Evolutionary conservation across 371 early-diverging fungal genomes (phyloP), one percentile per base, ranked within the genome.

Genomic region (Phascolomyces articulosus): DNA sequence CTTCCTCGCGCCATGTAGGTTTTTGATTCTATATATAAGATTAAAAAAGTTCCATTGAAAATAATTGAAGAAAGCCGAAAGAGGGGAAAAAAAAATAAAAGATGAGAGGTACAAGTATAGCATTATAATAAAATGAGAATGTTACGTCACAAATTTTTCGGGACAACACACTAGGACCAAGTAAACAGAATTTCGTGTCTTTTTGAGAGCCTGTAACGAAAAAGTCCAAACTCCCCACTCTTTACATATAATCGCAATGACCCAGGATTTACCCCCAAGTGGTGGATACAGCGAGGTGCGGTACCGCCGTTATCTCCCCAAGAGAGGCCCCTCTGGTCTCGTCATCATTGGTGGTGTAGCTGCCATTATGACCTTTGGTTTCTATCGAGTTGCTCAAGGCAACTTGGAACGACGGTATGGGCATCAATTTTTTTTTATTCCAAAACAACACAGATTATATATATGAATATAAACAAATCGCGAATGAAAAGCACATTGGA

Each of bases 251-350:
- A 31, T 65, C 28, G 55, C 63, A 63, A 62, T 59, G 31, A 63
- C 68, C 51, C 93, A 93, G 84, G 93, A 93, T 66, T 69, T 90
- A 72, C 91, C 92, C 51, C 91, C 90, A 55, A 75, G 82, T 40
- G 90, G 90, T 67, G 93, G 92, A 29, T 93, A 84, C 77, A 74
- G 88, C 49, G 79, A 87, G 69, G 73, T 98, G 69, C 80, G 84
- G 64, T 97, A 95, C 85, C 84, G 91, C 73, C 93, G 98, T 29
- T 89, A 92, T 66, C 73, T 96, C 38, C 98, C 98, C 34, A 88
- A 89, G 69, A 84, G 92, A 40, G 98, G 98, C 6, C 95, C 94
- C 40, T 90, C 92, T 53, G 94, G 95, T 44, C 56, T 82, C 11
- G 85, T 76, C 40, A 67, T 87, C 48, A 71, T 89, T 63, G 75